These are phyloP conservation scores for Exophiala sideris DNA, from an alignment of 2,329 filamentous ascomycete species.

Conservation along the genomic window DNA sequence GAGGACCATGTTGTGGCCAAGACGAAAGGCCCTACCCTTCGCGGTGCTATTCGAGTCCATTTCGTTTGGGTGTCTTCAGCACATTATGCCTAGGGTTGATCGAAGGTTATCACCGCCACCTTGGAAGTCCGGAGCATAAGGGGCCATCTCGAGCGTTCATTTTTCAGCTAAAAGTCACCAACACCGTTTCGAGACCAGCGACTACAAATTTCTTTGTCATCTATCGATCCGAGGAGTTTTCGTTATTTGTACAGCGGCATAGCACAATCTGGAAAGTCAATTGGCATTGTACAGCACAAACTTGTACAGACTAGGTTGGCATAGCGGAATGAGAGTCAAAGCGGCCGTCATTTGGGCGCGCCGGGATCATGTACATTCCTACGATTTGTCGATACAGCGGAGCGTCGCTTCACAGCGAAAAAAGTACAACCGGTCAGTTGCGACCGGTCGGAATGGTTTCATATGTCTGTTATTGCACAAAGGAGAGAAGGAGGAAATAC, in stretches of 20 bases:
- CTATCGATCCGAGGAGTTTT: not conserved
- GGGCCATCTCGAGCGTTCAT: too few relatives aligned
- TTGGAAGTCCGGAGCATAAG: too few relatives aligned
- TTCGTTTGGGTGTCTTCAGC: constrained; percentile 3
- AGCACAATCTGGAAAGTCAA: too few relatives aligned
- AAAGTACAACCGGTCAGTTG: not conserved
- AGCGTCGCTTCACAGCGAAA: constrained; percentile 10
- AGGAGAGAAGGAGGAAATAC: not conserved
- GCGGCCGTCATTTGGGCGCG: not conserved
- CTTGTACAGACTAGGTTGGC: not conserved
- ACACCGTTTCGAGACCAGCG: not conserved
- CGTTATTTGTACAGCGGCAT: too few relatives aligned
- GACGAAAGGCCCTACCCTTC: not conserved
- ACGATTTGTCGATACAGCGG: constrained; percentile 4
- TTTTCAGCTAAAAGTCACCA: not conserved
- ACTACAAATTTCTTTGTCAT: not conserved
- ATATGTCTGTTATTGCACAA: constrained; percentile 1
- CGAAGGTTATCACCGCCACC: too few relatives aligned
- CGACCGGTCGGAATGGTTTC: not conserved
- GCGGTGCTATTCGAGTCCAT: not conserved
- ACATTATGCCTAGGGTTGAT: not conserved
- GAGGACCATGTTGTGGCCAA: not conserved
- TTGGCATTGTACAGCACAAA: not conserved
- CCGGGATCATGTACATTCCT: not conserved
- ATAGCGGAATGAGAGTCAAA: not conserved